Percentiles rank a stretch among this genome's conserved stretches.
phyloP scores from a whole-genome alignment of 2,329 filamentous ascomycete species.

The Penicillium concentricum region DNA sequence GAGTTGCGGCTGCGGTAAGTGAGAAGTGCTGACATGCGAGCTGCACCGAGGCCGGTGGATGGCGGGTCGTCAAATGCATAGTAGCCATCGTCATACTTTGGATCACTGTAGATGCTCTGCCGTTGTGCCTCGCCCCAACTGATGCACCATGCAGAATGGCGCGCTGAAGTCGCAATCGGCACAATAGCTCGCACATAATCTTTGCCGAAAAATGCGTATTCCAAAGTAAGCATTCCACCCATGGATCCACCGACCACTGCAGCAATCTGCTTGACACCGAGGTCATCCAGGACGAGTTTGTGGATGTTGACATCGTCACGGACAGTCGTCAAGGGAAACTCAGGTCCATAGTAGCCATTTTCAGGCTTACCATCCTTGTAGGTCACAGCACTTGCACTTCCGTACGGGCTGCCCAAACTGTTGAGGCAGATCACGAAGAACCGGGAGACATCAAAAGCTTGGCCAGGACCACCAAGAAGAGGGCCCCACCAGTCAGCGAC shows the following conservation, averaged over 20 bases:
- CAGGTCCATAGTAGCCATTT: conserved; percentile 82
- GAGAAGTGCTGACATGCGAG: conserved; percentile 92
- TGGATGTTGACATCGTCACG: conserved; percentile 83
- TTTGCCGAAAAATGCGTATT: conserved; percentile 70
- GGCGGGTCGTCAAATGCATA: conserved; percentile 87
- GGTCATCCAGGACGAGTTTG: conserved; percentile 54
- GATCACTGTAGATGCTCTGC: conserved; percentile 86
- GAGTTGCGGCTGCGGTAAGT: conserved; percentile 97
- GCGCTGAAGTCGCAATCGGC: conserved; percentile 56
- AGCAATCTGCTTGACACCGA: conserved; percentile 55
- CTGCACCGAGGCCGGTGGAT: conserved; percentile 80
- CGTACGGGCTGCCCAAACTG: conserved; percentile 56
- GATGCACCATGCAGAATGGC: conserved; percentile 59
- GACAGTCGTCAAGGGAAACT: conserved; percentile 94
- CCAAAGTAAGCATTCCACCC: conserved; percentile 59
- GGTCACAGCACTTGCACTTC: conserved; percentile 61
- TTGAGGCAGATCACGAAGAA: conserved; percentile 57
- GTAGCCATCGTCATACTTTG: conserved; percentile 97
- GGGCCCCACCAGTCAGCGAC: conserved; percentile 59
- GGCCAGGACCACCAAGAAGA: conserved; percentile 52
- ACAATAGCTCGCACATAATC: conserved; percentile 55
- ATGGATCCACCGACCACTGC: conserved; percentile 58
- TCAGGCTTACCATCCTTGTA: conserved; percentile 75
- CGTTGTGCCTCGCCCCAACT: conserved; percentile 59
- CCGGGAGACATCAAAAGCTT: conserved; percentile 53